Evolutionary conservation across 441 rosid species (phyloP), one percentile per base, ranked within the genome.

Genomic region (Hura crepitans): DNA sequence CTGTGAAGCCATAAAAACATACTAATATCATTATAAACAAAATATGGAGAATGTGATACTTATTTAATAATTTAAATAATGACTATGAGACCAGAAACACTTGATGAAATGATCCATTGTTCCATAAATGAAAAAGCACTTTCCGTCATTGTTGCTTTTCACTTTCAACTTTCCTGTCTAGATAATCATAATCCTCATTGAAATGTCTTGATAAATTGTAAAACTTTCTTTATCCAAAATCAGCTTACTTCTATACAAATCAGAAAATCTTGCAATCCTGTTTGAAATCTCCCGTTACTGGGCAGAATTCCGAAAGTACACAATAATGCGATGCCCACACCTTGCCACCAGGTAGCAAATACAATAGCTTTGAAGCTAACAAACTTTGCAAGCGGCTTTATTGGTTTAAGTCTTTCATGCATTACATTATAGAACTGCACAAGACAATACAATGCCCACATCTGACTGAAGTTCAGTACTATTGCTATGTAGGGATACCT

Each of bases 301-400:
- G 96, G 91, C 70, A 94, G 87, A 72, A 90, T 84, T 23, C 82
- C 78, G 43, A 81, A 75, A 33, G 85, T 72, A 60, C 91, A 85
- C 23, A 91, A 80, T 62, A 91, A 59, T 0, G 96, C 85, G 39
- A 92, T 90, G 12, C 87, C 96, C 14, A 90, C 83, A 14, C 96
- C 97, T 80, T 94, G 97, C 97, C 97, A 94, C 99, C 97, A 94
- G 64, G 97, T 90, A 39, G 96, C 96, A 62, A 94, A 92, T 39
- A 90, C 97, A 37, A 94, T 87, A 51, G 97, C 90, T 78, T 94
- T 94, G 85, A 92, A 92, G 90, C 99, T 94, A 58, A 90, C 81
- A 74, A 94, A 90, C 82, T 90, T 94, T 9, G 94, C 90, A 13
- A 90, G 82, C 1, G 97, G 97, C 81, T 80, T 90, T 76, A 92